These are phyloP conservation scores for Phytopythium cucurbitacearum DNA, from an alignment of 352 stramenopile species.

Conservation along the genomic window DNA sequence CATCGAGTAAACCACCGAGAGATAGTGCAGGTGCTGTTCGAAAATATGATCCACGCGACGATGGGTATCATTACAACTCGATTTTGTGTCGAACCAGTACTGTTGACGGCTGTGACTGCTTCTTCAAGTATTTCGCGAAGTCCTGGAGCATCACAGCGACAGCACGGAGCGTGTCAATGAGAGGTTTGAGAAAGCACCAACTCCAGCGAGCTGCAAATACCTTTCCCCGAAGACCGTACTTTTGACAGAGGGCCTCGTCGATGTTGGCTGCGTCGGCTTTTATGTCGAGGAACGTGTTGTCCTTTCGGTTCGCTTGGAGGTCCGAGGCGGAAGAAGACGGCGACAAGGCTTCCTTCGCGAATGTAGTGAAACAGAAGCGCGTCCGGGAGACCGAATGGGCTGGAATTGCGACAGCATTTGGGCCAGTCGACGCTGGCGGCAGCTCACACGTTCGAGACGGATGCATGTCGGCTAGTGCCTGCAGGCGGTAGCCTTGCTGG, in stretches of 20 bases:
- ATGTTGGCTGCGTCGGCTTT: constrained; percentile 24
- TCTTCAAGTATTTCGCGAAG: constrained; percentile 38
- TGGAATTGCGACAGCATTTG: neutral
- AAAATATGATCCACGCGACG: neutral
- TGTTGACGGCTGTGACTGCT: constrained; percentile 17
- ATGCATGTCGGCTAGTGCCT: constrained; percentile 29
- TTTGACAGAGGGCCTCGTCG: constrained; percentile 21
- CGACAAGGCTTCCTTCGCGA: constrained; percentile 17
- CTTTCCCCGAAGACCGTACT: constrained; percentile 49
- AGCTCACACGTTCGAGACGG: neutral
- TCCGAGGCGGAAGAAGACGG: neutral
- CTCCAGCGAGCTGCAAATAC: constrained; percentile 7
- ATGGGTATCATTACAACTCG: constrained; percentile 16
- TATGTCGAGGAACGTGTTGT: constrained; percentile 23
- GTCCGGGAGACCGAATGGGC: constrained; percentile 7
- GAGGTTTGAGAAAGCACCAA: no score
- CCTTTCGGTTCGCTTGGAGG: neutral
- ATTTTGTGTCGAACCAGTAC: constrained; percentile 34
- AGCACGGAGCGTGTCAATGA: neutral
- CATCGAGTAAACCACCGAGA: constrained; percentile 37
- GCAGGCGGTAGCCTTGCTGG: constrained; percentile 49
- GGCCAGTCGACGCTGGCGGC: no score
- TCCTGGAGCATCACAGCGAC: constrained; percentile 16
- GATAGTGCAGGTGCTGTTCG: neutral
- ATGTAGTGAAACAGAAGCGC: constrained; percentile 34